Evolutionary conservation across 2,329 filamentous ascomycete species (phyloP).

Genomic region (Setomelanomma holmii): DNA sequence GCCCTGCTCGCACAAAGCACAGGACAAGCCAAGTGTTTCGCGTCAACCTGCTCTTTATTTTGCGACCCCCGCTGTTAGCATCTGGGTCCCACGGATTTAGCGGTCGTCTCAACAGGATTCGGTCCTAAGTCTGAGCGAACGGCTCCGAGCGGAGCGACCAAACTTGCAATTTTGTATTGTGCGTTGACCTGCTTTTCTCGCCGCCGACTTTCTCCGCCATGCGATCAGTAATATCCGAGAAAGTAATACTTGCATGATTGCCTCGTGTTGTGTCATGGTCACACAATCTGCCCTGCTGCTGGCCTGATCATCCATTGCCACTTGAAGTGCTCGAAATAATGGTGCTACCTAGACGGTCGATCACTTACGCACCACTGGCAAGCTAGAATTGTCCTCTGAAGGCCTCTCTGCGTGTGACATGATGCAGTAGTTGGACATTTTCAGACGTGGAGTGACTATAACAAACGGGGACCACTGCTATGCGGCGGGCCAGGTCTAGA

Average conservation of each 20-base stretch:
- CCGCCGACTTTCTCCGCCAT: background rate
- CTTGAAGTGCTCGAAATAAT: no score
- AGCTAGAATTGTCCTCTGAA: no score
- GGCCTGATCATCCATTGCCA: background rate
- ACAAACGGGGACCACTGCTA: no score
- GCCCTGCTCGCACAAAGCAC: conserved; percentile 2
- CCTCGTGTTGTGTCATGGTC: background rate
- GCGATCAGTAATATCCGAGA: background rate
- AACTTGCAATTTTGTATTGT: conserved; percentile 7
- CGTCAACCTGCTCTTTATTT: conserved; percentile 11
- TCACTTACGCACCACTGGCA: no score
- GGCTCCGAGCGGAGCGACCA: conserved; percentile 5
- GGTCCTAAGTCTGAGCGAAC: conserved; percentile 14
- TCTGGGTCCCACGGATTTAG: conserved; percentile 10
- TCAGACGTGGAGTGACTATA: no score
- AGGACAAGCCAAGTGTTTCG: conserved; percentile 16
- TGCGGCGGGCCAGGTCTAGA: no score
- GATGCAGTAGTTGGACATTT: no score
- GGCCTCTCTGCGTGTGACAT: no score
- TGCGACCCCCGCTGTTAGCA: conserved; percentile 23
- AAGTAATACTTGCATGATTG: no score
- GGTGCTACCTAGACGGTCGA: no score
- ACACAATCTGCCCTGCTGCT: background rate
- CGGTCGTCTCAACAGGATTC: conserved; percentile 23
- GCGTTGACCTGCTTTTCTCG: background rate